A percentile compares a stretch with the other conserved stretches of the same genome.
phyloP scores from a whole-genome alignment of 1,139 yeast species.

The Yamadazyma blattariae region DNA sequence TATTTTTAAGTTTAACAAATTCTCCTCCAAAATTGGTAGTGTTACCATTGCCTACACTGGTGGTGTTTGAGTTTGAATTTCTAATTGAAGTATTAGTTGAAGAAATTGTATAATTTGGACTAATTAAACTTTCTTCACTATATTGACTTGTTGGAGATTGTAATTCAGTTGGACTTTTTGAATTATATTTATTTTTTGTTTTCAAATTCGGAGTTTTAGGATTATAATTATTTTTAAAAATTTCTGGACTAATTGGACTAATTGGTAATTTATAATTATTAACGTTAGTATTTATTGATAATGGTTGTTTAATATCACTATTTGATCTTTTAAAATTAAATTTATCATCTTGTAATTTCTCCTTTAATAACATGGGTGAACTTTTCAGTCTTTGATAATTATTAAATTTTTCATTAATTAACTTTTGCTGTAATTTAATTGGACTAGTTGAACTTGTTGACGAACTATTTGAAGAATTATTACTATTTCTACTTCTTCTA shows the following conservation, averaged over 20 bases:
- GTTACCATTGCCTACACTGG: neutral
- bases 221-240: constrained; percentile 1
- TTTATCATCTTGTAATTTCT: neutral
- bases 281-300: constrained; percentile 1
- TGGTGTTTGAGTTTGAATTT: too few species aligned
- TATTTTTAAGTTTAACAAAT: neutral
- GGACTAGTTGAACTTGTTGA: neutral
- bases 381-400: constrained; percentile 4
- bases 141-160: neutral
- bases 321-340: constrained; percentile 1
- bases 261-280: neutral
- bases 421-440: neutral
- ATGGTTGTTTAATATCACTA: neutral
- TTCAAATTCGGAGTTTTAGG: neutral
- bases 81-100: neutral
- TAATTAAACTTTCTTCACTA: neutral
- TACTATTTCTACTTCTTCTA: constrained; percentile 3
- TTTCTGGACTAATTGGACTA: constrained; percentile 5
- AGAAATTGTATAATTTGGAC: neutral
- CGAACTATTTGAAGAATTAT: neutral
- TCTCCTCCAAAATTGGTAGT: neutral
- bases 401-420: neutral
- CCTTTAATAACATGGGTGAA: constrained; percentile 1
- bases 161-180: neutral
- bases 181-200: too few species aligned